phyloP scores from a whole-genome alignment of 2,329 filamentous ascomycete genomes.

The Cytospora piceae region DNA sequence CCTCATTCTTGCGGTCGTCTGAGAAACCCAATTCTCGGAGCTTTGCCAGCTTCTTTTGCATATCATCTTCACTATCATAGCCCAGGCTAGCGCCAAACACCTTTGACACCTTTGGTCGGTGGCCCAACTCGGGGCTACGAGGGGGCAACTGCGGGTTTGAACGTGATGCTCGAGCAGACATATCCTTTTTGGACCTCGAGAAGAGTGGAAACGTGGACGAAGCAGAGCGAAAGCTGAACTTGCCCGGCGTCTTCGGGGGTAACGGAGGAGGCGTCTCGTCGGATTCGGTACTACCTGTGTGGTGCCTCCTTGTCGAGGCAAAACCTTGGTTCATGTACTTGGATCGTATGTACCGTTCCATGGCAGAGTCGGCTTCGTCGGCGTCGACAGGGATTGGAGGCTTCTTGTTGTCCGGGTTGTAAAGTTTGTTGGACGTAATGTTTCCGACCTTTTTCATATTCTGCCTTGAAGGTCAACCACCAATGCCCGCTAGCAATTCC shows the following conservation, averaged over 20 bases:
- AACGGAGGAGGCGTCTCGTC: conserved; percentile 65
- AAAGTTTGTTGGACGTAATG: conserved; percentile 79
- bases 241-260: conserved; percentile 67
- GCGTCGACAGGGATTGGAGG: conserved; percentile 85
- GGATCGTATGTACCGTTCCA: conserved; percentile 93
- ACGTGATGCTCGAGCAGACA: conserved; percentile 35
- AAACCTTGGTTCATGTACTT: conserved; percentile 76
- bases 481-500: background rate
- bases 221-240: conserved; percentile 60
- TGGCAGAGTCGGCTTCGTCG: conserved; percentile 89
- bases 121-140: conserved; percentile 37
- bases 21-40: conserved; percentile 90
- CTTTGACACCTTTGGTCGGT: conserved; percentile 63
- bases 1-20: conserved; percentile 79
- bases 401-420: conserved; percentile 83
- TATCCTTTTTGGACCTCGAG: conserved; percentile 62
- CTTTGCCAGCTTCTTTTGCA: conserved; percentile 75
- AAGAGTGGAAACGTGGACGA: conserved; percentile 71
- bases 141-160: conserved; percentile 29
- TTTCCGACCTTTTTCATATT: conserved; percentile 96
- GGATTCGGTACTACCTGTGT: conserved; percentile 52
- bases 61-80: conserved; percentile 55
- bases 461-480: conserved; percentile 48
- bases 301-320: conserved; percentile 42
- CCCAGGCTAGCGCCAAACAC: conserved; percentile 72